Conservation (phyloP, 73 alveolate species). For the Paramecium caudatum region DNA sequence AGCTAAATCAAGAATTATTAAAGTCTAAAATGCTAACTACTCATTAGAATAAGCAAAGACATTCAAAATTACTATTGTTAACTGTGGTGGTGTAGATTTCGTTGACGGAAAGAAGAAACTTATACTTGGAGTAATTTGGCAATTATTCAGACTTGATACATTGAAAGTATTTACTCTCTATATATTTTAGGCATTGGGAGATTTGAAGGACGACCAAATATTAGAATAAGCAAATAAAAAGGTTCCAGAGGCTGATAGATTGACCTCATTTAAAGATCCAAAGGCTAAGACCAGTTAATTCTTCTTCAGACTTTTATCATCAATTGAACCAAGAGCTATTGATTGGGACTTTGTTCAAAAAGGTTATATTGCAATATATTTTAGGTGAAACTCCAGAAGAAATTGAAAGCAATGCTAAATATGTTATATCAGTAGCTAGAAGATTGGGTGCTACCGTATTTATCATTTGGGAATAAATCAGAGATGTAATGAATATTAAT, state of each 20-base stretch:
- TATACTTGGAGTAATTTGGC: conserved; percentile 95
- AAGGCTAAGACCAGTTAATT: conserved; percentile 82
- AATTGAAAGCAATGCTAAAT: conserved; percentile 92
- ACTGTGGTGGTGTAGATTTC: conserved; percentile 91
- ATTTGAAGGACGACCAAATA: conserved; percentile 76
- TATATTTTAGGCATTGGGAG: conserved; percentile 72
- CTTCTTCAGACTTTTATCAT: conserved; percentile 87
- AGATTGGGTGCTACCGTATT: conserved; percentile 96
- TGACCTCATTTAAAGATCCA: conserved; percentile 85
- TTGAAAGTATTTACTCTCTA: conserved; percentile 70
- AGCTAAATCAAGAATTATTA: conserved; percentile 69
- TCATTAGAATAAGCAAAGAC: conserved; percentile 90
- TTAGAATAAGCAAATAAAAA: conserved; percentile 86
- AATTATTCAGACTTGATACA: conserved; percentile 89
- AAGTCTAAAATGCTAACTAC: conserved; percentile 84
- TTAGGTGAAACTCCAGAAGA: conserved; percentile 92
- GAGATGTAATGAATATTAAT: conserved; percentile 81
- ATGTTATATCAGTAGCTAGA: conserved; percentile 96
- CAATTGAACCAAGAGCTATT: conserved; percentile 95
- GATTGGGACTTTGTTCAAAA: conserved; percentile 90
- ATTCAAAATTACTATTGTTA: conserved; percentile 85
- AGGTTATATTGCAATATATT: conserved; percentile 46
- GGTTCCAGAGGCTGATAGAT: conserved; percentile 79
- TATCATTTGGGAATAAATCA: conserved; percentile 96
- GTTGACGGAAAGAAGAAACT: conserved; percentile 93